Conservation (phyloP, 148 eudicot genomes). For the Heliamphora exappendiculata region DNA sequence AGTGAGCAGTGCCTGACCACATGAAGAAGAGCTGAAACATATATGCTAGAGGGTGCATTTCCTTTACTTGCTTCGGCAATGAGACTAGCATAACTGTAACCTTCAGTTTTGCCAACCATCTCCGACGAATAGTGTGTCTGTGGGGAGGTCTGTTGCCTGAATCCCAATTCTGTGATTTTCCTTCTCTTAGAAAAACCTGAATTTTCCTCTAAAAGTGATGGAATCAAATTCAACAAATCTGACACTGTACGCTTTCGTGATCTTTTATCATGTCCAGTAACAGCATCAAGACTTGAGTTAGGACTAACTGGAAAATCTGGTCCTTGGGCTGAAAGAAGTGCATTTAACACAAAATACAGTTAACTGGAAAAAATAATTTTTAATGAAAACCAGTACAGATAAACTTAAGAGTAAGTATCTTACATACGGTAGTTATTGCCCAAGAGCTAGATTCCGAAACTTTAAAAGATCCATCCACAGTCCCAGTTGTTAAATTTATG, state of each 20-base stretch:
- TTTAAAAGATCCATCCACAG: slow-evolving; percentile 21
- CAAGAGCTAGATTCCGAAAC: slow-evolving; percentile 38
- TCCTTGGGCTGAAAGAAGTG: slow-evolving; percentile 29
- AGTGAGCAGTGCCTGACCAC: slow-evolving; percentile 94
- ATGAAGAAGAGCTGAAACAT: slow-evolving; percentile 74
- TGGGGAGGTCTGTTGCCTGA: slow-evolving; percentile 28
- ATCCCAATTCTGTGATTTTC: slow-evolving; percentile 25
- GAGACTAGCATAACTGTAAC: slow-evolving; percentile 65
- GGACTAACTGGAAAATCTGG: slow-evolving; percentile 34
- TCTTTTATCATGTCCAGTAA: slow-evolving; percentile 26
- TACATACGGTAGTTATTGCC: slow-evolving; percentile 47
- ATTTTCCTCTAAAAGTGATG: slow-evolving; percentile 47
- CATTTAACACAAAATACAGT: slow-evolving; percentile 5
- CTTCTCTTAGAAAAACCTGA: slow-evolving; percentile 52
- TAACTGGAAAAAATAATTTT: slow-evolving; percentile 1
- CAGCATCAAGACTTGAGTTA: slow-evolving; percentile 34
- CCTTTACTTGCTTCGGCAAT: slow-evolving; percentile 93
- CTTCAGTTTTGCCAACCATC: slow-evolving; percentile 29
- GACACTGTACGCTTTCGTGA: slow-evolving; percentile 62
- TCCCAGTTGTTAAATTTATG: slow-evolving; percentile 25
- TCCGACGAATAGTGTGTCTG: slow-evolving; percentile 28
- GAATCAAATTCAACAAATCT: slow-evolving; percentile 63
- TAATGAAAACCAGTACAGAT: slow-evolving; percentile 10
- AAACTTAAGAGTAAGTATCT: slow-evolving; percentile 27
- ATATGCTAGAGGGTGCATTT: slow-evolving; percentile 67